Conservation (phyloP, 306 rosid genomes). For the Rubus idaeus region DNA sequence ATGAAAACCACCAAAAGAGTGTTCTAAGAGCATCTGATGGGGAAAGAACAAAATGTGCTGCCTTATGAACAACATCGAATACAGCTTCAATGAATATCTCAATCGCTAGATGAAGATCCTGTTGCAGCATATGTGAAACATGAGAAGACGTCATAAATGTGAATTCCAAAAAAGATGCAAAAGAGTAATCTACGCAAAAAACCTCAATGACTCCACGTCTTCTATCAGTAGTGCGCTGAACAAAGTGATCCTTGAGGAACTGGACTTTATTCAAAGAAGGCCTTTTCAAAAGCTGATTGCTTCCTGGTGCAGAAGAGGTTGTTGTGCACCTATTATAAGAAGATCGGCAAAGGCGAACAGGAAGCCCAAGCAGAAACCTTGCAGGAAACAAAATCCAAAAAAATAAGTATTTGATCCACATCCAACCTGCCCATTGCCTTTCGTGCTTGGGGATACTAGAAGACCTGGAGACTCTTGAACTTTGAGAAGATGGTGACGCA, state of each 20-base stretch:
- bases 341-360: conserved; percentile 35
- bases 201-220: conserved; percentile 97
- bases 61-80: conserved; percentile 70
- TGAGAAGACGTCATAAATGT: conserved; percentile 1
- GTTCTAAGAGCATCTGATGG: conserved; percentile 58
- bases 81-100: conserved; percentile 80
- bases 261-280: conserved; percentile 45
- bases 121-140: conserved; percentile 26
- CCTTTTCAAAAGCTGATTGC: conserved; percentile 30
- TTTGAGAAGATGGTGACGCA: conserved; percentile 58
- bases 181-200: conserved; percentile 3
- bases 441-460: conserved; percentile 34
- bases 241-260: conserved; percentile 66
- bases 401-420: conserved; percentile 52
- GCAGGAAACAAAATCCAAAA: conserved; percentile 60
- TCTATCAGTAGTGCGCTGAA: conserved; percentile 76
- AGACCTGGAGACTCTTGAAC: conserved; percentile 61
- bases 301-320: conserved; percentile 31
- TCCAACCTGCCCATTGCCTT: conserved; percentile 50
- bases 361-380: conserved; percentile 56
- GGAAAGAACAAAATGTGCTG: conserved; percentile 70
- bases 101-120: conserved; percentile 88
- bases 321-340: conserved; percentile 30
- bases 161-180: not conserved
- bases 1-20: conserved; percentile 40